Conservation (phyloP, 495 filamentous ascomycete species). For the Tuber indicum region DNA sequence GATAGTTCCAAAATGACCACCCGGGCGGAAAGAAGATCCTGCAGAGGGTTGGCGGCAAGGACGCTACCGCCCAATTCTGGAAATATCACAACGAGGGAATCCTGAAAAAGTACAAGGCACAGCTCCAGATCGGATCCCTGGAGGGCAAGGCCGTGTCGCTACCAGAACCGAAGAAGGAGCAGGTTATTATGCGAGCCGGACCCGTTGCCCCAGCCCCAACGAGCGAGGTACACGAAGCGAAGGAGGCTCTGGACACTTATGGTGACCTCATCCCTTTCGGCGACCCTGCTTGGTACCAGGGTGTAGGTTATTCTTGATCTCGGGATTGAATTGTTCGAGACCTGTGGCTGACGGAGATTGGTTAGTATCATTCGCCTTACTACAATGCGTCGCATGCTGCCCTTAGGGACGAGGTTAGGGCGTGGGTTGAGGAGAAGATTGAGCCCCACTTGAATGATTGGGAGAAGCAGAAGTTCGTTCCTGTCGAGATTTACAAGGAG, state of each 20-base stretch:
- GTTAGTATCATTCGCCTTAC: slow-evolving; percentile 87
- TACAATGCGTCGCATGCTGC: slow-evolving; percentile 88
- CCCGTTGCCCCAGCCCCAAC: slow-evolving; percentile 46
- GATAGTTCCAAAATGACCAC: slow-evolving; percentile 36
- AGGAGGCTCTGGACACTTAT: slow-evolving; percentile 72
- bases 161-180: slow-evolving; percentile 49
- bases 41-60: slow-evolving; percentile 86
- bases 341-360: neutral
- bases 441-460: slow-evolving; percentile 91
- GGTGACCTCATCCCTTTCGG: slow-evolving; percentile 84
- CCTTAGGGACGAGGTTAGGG: slow-evolving; percentile 78
- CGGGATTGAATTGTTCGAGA: neutral
- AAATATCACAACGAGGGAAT: slow-evolving; percentile 96
- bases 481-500: slow-evolving; percentile 81
- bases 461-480: slow-evolving; percentile 90
- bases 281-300: slow-evolving; percentile 94
- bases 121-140: slow-evolving; percentile 83
- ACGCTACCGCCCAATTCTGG: slow-evolving; percentile 98
- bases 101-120: slow-evolving; percentile 86
- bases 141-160: slow-evolving; percentile 66
- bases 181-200: slow-evolving; percentile 29
- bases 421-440: slow-evolving; percentile 85
- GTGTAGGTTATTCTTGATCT: slow-evolving; percentile 54
- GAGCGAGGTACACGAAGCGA: slow-evolving; percentile 47
- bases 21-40: slow-evolving; percentile 96